Evolutionary conservation across 345 rosid genomes (phyloP), one percentile per base, ranked within the genome.

Genomic region (Melastoma malabathricum): DNA sequence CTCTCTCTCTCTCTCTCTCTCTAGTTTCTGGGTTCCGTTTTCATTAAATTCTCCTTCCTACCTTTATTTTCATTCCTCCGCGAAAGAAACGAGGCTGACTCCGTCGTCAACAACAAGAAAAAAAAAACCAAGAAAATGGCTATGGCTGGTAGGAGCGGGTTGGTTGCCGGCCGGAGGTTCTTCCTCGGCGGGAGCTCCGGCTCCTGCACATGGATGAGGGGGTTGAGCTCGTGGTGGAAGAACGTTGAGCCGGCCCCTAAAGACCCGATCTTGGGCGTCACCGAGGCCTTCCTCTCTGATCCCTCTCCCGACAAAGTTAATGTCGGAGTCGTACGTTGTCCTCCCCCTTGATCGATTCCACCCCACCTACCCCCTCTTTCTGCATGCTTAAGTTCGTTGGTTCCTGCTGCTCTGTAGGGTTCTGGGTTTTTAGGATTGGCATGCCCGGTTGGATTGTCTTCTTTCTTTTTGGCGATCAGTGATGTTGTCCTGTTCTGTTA

Each of bases 261-360:
- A 65, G 98, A 90, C 65, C 98, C 96, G 3, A 90, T 90, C 50
- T 96, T 90, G 17, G 96, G 98, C 18, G 98, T 90, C 52, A 86
- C 98, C 44, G 98, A 90, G 56, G 98, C 96, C 50, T 90, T 81
- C 67, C 81, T 86, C 51, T 94, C 92, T n/a, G 96, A 90, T 72
- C 75, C 81, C 12, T 66, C 63, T 62, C 94, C 92, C 3, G 75
- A 73, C 2, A 90, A 90, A 75, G 92, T 90, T 61, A 90, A 86
- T 48, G 96, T 90, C 49, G 98, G 98, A 72, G 98, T 90, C 48
- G 98, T 90, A 48, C 34, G 47, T 54, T 13, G 22, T 38, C 4
- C 18, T 54, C 38, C 5, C 8, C 0, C 9, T 20, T 5, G 57
- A 4, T 41, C 3, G 46, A 19, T 39, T 17, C 10, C n/a, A n/a